Evolutionary conservation across 2,329 filamentous ascomycete species (phyloP).

Genomic region (Cercospora canescens): DNA sequence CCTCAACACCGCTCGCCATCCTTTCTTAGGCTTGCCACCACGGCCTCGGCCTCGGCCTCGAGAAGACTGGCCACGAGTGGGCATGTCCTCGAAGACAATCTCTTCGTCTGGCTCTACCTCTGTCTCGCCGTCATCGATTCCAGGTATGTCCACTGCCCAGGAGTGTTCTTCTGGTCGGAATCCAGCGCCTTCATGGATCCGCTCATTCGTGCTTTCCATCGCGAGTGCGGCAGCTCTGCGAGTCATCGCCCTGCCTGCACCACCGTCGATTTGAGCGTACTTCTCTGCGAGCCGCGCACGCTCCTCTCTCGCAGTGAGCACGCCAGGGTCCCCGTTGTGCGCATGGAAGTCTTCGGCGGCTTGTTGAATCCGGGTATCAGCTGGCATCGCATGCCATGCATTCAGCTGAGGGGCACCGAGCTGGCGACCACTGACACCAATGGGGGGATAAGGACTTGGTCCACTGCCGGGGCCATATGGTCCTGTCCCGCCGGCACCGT

Average conservation of each 20-base stretch:
- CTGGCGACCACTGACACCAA: conserved; percentile 1
- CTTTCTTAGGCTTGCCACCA: conserved; percentile 27
- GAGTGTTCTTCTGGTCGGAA: conserved; percentile 7
- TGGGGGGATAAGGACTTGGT: background rate
- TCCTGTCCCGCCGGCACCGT: background rate
- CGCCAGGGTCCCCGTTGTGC: conserved; percentile 15
- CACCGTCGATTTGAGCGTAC: conserved; percentile 2
- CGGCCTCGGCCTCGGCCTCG: conserved; percentile 18
- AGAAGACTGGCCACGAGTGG: conserved; percentile 3
- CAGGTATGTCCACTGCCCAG: conserved; percentile 9
- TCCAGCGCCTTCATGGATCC: background rate
- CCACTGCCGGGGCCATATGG: conserved; percentile 7
- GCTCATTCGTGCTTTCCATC: background rate
- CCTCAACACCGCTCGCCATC: conserved; percentile 36
- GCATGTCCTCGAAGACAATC: conserved; percentile 1
- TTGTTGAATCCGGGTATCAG: conserved; percentile 6
- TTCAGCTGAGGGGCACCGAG: background rate
- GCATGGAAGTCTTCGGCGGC: conserved; percentile 20
- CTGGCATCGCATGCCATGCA: conserved; percentile 1
- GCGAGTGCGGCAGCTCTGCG: conserved; percentile 6
- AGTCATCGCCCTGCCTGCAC: conserved; percentile 5
- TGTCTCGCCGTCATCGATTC: conserved; percentile 7
- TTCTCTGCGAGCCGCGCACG: background rate
- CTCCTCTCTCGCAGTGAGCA: background rate
- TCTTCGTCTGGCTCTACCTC: conserved; percentile 8